Percentiles rank a stretch among this genome's conserved stretches.
Conservation (phyloP, 371 early-diverging fungal genomes). For the Funneliformis caledonium region DNA sequence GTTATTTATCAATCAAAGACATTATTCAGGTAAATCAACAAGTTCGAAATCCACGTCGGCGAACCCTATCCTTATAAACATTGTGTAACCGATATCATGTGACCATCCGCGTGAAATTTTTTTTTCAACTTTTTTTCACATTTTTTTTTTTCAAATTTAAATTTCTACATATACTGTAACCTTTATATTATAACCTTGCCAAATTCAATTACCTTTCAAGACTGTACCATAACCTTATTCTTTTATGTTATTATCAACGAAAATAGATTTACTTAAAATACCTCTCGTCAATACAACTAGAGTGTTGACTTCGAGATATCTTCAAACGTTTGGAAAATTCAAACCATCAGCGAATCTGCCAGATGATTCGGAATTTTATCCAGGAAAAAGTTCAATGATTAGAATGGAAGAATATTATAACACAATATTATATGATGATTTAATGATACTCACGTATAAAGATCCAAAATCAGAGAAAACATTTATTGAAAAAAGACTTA, state of each 20-base stretch:
- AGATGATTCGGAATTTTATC: conserved; percentile 9
- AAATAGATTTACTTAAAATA: neutral
- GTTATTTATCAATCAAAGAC: no score
- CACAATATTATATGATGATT: conserved; percentile 80
- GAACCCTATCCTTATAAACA: no score
- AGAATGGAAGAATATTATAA: conserved; percentile 86
- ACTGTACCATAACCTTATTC: neutral
- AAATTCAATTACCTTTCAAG: no score
- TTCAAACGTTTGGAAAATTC: neutral
- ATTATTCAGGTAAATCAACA: no score
- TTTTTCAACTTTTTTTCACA: no score
- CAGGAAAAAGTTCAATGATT: conserved; percentile 49
- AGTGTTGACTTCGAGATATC: neutral
- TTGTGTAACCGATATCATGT: no score
- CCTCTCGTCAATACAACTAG: neutral
- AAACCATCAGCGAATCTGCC: neutral
- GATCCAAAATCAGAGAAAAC: conserved; percentile 50
- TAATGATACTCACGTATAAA: conserved; percentile 83
- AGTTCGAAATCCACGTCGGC: no score
- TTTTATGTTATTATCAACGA: neutral
- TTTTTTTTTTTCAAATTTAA: no score
- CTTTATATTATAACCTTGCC: no score
- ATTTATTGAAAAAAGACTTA: conserved; percentile 40
- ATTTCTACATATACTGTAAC: no score
- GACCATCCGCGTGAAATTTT: no score